phyloP scores from a whole-genome alignment of 305 asterid genomes.

The Ajuga reptans region DNA sequence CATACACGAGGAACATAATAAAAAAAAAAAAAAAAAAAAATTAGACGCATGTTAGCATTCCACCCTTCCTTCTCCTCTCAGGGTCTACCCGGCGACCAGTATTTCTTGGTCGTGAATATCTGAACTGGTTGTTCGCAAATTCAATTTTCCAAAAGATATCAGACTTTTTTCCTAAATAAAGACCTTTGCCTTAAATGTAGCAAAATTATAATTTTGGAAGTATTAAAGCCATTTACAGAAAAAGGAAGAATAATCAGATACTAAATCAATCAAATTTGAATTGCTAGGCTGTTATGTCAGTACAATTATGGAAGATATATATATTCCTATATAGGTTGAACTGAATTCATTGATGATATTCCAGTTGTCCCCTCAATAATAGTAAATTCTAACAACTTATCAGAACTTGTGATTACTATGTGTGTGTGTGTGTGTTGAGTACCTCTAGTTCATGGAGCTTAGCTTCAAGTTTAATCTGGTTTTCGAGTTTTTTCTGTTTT shows the following conservation, averaged over 20 bases:
- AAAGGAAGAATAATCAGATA: not conserved
- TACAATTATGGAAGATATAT: conserved; percentile 5
- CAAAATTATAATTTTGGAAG: not conserved
- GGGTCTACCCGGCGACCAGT: too few species aligned
- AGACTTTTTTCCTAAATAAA: not conserved
- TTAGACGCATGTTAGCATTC: too few species aligned
- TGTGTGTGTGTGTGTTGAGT: not conserved
- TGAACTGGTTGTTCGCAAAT: too few species aligned
- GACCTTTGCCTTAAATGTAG: not conserved
- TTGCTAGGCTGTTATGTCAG: conserved; percentile 12
- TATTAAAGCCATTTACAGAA: not conserved
- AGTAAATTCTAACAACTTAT: not conserved
- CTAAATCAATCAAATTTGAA: not conserved
- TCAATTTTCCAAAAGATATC: too few species aligned
- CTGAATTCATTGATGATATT: not conserved
- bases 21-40: too few species aligned
- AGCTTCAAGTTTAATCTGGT: conserved; percentile 57
- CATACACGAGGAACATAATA: too few species aligned
- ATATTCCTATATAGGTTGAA: conserved; percentile 1
- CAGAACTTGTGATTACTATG: not conserved
- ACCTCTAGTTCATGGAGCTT: conserved; percentile 74
- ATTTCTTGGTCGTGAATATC: too few species aligned
- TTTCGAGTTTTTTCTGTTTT: conserved; percentile 48
- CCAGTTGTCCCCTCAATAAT: conserved; percentile 20
- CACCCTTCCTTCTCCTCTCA: too few species aligned